Evolutionary conservation across 352 stramenopile species (phyloP).

Genomic region (Phytophthora capsici): DNA sequence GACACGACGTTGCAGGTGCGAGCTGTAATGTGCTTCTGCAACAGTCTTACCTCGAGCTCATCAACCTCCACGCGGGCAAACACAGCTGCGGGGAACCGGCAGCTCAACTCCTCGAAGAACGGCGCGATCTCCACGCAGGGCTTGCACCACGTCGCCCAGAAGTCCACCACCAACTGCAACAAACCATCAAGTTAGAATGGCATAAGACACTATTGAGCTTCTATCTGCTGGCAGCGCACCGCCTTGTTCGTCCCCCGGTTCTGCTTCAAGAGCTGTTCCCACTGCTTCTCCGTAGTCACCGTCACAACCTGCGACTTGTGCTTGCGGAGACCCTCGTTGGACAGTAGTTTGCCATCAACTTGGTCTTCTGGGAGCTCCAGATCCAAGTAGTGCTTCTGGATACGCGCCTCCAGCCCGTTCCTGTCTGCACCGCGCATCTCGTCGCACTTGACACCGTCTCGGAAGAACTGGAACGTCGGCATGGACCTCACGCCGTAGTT

Average conservation of each 20-base stretch:
- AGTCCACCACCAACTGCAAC: conserved; percentile 80
- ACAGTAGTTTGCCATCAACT: neutral
- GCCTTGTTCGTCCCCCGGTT: conserved; percentile 48
- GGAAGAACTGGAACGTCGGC: conserved; percentile 97
- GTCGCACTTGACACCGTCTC: conserved; percentile 87
- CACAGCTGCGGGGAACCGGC: conserved; percentile 51
- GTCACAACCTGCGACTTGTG: conserved; percentile 57
- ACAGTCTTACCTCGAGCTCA: conserved; percentile 54
- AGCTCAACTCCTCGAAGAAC: conserved; percentile 75
- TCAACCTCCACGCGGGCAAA: conserved; percentile 87
- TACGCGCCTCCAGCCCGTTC: conserved; percentile 53
- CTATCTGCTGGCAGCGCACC: conserved; percentile 35
- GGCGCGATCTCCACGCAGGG: conserved; percentile 82
- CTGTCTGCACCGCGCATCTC: conserved; percentile 88
- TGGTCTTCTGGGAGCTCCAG: conserved; percentile 63
- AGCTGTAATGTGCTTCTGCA: neutral
- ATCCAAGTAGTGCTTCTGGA: conserved; percentile 81
- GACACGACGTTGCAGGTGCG: conserved; percentile 14
- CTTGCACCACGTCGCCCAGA: conserved; percentile 87
- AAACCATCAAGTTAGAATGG: neutral
- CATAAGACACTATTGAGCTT: too few species aligned
- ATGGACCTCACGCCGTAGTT: conserved; percentile 88
- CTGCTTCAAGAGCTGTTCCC: conserved; percentile 53
- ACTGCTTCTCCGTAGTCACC: conserved; percentile 64
- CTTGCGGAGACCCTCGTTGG: conserved; percentile 46